Conservation (phyloP, 2,329 filamentous ascomycete species). For the Anthostomella pinea region DNA sequence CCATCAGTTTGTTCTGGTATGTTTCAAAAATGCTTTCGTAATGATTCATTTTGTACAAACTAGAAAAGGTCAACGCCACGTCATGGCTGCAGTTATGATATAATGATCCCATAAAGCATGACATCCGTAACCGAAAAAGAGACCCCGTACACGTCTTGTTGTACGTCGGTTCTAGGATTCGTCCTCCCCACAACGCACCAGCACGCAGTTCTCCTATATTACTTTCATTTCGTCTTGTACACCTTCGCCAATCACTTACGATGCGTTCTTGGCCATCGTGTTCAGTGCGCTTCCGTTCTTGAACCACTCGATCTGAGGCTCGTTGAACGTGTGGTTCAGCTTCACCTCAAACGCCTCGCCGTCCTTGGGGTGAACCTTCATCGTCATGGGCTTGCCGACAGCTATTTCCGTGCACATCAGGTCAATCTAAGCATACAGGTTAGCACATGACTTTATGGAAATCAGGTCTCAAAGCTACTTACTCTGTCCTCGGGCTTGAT, state of each 20-base stretch:
- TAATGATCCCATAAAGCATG: slow-evolving; percentile 28
- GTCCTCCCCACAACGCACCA: slow-evolving; percentile 33
- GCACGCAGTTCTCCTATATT: slow-evolving; percentile 23
- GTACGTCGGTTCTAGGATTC: slow-evolving; percentile 30
- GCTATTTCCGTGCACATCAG: slow-evolving; percentile 84
- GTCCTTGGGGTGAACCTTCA: slow-evolving; percentile 88
- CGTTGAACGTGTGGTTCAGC: slow-evolving; percentile 96
- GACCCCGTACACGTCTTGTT: slow-evolving; percentile 31
- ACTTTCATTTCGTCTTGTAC: slow-evolving; percentile 10
- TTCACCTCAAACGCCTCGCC: slow-evolving; percentile 77
- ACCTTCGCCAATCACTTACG: slow-evolving; percentile 27
- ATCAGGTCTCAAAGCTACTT: slow-evolving; percentile 21
- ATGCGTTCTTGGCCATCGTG: slow-evolving; percentile 82
- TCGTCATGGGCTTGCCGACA: slow-evolving; percentile 88
- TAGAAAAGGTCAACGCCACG: slow-evolving; percentile 28
- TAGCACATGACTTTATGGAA: slow-evolving; percentile 16
- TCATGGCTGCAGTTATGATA: slow-evolving; percentile 26
- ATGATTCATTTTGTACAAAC: slow-evolving; percentile 37
- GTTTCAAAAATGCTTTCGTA: slow-evolving; percentile 23
- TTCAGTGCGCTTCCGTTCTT: slow-evolving; percentile 96
- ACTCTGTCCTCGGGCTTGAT: slow-evolving; percentile 87
- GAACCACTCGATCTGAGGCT: slow-evolving; percentile 98
- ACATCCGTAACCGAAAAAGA: slow-evolving; percentile 29
- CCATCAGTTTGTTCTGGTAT: too few relatives aligned
- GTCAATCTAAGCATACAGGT: slow-evolving; percentile 55